Base-by-base conservation (phyloP, 1,284 basidiomycete genomes). In the Serendipita sp. region DNA sequence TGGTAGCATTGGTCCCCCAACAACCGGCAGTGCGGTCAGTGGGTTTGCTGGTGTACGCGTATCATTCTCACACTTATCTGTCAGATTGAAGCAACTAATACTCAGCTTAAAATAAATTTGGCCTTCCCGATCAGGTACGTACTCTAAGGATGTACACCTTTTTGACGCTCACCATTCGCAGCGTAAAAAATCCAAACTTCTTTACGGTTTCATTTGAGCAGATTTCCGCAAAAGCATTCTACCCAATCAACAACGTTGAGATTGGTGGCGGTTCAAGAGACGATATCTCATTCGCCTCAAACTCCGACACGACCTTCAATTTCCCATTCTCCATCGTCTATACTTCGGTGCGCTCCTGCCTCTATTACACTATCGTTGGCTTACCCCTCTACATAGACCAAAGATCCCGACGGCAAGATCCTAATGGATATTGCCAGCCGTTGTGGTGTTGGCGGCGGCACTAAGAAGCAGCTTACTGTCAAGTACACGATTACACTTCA, bases 141-240 rank as follows among this genome's bases (percentile, higher is more conserved):
- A 30, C 22, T 66, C 63, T 15, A 30, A 41, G 8, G 61, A 44
- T 30, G 12, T 41, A 42, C 30, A 8, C 26, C 61, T 63, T 45
- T 47, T 64, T 6, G 65, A 6, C 26, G 38, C 67, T 58, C 22
- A 32, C 6, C 53, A 13, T 34, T 41, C 64, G 49, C 68, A 92
- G 88, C 60, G 88, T 93, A 64, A 74, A 77, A 68, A 94, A 94
- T 71, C 92, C 91, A 38, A 93, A 93, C 71, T 93, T 85, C 76
- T 93, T 94, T 72, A 74, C 79, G 12, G 86, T 88, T 26, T 77
- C 80, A 61, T 83, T 94, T 72, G 80, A 81, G 64, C 77, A 81
- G 63, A 83, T 93, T 68, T 77, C 79, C 47, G 87, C 86, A 3
- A 74, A 84, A 84, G 79, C 89, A 60, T 77, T 79, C 69, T 92